Evolutionary conservation across 2,329 filamentous ascomycete genomes (phyloP), one percentile per base, ranked within the genome.

Genomic region (Trichocomaceae sp.): DNA sequence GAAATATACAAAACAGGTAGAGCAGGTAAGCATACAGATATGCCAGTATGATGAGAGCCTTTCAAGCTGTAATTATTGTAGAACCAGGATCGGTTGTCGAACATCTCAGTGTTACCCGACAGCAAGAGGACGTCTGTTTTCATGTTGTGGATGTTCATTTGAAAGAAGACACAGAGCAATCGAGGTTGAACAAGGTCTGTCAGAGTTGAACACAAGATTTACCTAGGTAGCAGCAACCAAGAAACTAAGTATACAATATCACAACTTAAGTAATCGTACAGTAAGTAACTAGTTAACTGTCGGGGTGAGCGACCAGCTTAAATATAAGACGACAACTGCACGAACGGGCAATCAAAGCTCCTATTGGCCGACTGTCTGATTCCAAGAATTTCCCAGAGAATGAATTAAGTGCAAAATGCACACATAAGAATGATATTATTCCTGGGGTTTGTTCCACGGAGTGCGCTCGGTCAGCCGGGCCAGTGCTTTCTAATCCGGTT

Each of bases 51-150:
- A 9, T 46, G 35, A 35, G 45, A 56, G 10, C 52, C 45, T 23
- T 42, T 48, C 26, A 49, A 44, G 23, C 35, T 47, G 19, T 52
- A 42, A 13, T 52, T 33, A 45, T 46, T 50, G 20, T 52, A 52
- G 29, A 46, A 52, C 49, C 50, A 56, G 20, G 17, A 3, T n/a
- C 33, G 45, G 22, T 37, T 49, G 26, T 44, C 37, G 17, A 51
- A 37, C 22, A 56, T 31, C 13, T 47, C 49, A n/a, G 41, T 44
- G 45, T 56, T 52, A 44, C 47, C 48, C 13, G 54, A 42, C 44
- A 56, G 15, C 23, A 52, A 23, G 35, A 56, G 35, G 17, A 56
- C 39, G 22, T 51, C 45, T n/a, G 51, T 35, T 42, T 39, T 53
- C 31, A 53, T 53, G 19, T 22, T 42, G n/a, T 37, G 31, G 22